Conservation (phyloP, 108 stramenopile genomes). For the Hondaea fermentalgiana region DNA sequence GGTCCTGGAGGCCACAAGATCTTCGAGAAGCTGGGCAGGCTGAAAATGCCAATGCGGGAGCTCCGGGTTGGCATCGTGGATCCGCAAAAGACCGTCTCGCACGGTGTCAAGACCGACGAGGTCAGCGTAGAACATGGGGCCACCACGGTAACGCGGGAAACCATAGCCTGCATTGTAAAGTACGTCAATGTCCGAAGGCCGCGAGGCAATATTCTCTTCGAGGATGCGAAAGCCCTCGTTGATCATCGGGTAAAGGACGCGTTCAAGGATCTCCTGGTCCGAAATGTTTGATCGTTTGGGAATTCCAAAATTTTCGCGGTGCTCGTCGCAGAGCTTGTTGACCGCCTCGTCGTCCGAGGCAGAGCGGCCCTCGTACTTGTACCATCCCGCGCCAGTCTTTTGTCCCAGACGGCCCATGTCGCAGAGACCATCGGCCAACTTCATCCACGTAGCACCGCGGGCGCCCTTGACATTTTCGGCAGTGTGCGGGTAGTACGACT, state of each 20-base stretch:
- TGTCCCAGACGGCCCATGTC: conserved; percentile 74
- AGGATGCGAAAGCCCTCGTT: conserved; percentile 92
- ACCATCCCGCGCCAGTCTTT: conserved; percentile 32
- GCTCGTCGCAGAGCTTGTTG: conserved; percentile 29
- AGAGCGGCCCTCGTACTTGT: conserved; percentile 34
- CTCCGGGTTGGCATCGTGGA: neutral
- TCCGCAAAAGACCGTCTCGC: neutral
- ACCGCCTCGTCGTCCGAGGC: conserved; percentile 25
- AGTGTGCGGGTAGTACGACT: conserved; percentile 36
- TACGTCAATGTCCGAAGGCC: conserved; percentile 86
- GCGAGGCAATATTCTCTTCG: conserved; percentile 85
- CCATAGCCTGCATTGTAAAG: conserved; percentile 89
- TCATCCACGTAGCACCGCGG: conserved; percentile 10
- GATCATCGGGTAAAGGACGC: conserved; percentile 72
- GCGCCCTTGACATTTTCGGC: conserved; percentile 67
- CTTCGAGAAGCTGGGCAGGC: neutral
- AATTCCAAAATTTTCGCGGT: conserved; percentile 9
- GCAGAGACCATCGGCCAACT: conserved; percentile 64
- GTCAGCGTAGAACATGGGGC: conserved; percentile 47
- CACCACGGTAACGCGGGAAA: conserved; percentile 78
- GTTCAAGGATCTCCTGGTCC: conserved; percentile 38
- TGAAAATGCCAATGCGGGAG: conserved; percentile 3
- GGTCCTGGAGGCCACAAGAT: neutral
- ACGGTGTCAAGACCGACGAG: neutral
- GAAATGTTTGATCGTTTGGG: conserved; percentile 19